A percentile compares a stretch with the other conserved stretches of the same genome.
Evolutionary conservation across 2,329 filamentous ascomycete genomes (phyloP).

Genomic region (Hypomyces rosellus): DNA sequence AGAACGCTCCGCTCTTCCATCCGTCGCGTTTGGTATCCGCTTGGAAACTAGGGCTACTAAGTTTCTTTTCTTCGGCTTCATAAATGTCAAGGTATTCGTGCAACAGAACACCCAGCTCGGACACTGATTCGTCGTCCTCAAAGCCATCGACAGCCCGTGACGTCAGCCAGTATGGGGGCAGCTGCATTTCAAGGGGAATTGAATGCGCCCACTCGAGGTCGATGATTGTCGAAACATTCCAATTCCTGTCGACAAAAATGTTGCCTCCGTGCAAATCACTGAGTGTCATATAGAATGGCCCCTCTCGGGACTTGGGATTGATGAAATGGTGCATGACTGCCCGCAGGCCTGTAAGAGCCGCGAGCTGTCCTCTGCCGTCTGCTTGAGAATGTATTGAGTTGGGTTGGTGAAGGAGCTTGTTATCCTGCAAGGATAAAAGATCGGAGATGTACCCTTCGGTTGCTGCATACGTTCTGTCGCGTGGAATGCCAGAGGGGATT

Average conservation of each 20-base stretch:
- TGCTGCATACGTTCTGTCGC: constrained; percentile 24
- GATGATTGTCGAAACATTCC: constrained; percentile 26
- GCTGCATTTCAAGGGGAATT: constrained; percentile 23
- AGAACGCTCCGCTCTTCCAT: too few species aligned
- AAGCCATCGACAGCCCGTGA: too few species aligned
- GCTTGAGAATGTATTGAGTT: constrained; percentile 22
- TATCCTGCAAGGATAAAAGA: constrained; percentile 29
- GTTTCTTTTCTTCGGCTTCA: too few species aligned
- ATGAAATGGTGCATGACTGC: constrained; percentile 18
- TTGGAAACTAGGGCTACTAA: too few species aligned
- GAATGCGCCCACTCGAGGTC: constrained; percentile 29
- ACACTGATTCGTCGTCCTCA: too few species aligned
- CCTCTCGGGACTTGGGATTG: constrained; percentile 17
- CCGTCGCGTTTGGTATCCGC: too few species aligned
- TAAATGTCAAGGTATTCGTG: too few species aligned
- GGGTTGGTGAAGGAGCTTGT: constrained; percentile 25
- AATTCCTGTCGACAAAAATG: constrained; percentile 30
- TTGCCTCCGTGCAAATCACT: constrained; percentile 35
- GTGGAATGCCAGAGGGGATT: constrained; percentile 26
- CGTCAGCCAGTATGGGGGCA: constrained; percentile 24
- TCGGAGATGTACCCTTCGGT: constrained; percentile 24
- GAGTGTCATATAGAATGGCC: constrained; percentile 26
- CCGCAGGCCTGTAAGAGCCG: constrained; percentile 22
- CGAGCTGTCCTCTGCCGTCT: constrained; percentile 24
- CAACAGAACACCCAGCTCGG: too few species aligned